These are phyloP conservation scores for Leccinum imitatum DNA, from an alignment of 768 basidiomycete genomes.

Conservation along the genomic window DNA sequence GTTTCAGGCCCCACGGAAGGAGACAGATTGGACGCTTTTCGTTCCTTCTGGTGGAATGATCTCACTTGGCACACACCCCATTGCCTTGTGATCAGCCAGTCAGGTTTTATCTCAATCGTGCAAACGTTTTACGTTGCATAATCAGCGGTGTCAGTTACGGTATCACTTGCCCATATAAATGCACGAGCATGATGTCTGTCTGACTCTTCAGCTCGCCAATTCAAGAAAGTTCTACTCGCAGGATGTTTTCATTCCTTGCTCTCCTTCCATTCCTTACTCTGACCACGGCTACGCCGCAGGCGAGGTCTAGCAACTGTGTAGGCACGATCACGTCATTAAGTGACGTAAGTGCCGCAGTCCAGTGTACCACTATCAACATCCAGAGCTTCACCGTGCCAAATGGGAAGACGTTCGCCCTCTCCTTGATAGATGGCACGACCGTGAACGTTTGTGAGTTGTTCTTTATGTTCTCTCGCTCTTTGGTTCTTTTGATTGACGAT, in stretches of 20 bases:
- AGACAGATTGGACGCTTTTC: neutral
- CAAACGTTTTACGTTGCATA: neutral
- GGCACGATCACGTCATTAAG: constrained; percentile 54
- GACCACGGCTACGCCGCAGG: constrained; percentile 15
- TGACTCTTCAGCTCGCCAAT: neutral
- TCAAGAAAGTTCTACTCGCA: neutral
- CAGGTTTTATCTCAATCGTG: neutral
- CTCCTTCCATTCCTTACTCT: constrained; percentile 22
- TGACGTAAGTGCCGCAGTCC: constrained; percentile 51
- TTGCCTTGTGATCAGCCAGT: neutral
- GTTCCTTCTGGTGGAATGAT: neutral
- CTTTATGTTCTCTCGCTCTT: neutral
- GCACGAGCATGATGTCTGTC: neutral
- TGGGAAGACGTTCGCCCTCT: constrained; percentile 49
- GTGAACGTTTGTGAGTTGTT: constrained; percentile 54
- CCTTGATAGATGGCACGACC: constrained; percentile 46
- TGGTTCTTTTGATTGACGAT: neutral
- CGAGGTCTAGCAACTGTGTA: constrained; percentile 34
- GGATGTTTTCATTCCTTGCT: constrained; percentile 11
- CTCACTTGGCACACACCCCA: neutral
- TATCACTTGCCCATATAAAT: neutral
- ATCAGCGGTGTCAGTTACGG: neutral
- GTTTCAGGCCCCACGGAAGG: neutral
- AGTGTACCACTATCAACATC: constrained; percentile 59
- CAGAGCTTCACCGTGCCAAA: constrained; percentile 56